Base-by-base conservation (phyloP, 805 yeast genomes). In the Monosporozyma unispora region DNA sequence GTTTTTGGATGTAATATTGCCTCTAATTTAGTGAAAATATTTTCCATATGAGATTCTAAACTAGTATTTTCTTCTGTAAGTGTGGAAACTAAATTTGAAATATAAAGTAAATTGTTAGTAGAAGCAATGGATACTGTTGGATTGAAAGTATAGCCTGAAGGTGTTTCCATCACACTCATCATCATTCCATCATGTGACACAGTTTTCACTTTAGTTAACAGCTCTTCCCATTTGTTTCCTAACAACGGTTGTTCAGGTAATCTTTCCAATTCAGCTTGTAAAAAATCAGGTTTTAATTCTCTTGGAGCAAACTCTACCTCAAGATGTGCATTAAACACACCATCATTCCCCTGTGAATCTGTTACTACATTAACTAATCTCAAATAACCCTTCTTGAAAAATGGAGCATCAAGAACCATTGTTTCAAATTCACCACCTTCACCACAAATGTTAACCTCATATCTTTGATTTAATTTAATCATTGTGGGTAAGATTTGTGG, bases 351-450 rank as follows among this genome's bases (percentile, higher is more conserved):
- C 52, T 75, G 81, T 18, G 72, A 63, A 1, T 78, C 67, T 1
- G 76, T 63, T 27, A 70, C 60, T 14, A 62, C 62, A 1, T 73
- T 68, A 1, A 57, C 63, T 16, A 84, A 66, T 8, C 66, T 69
- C 42, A 83, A 63, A 47, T 63, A 69, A 37, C 78, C 80, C 44
- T 76, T 70, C 29, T 68, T 69, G 69, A 91, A 93, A 52, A 87
- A 82, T 0, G 96, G 95, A 1, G 95, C 87, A 65, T 93, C 96
- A 27, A 93, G 71, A 2, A 91, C 98, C 56, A 91, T 70, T 0
- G 96, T 84, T 64, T 93, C 99, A 66, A 88, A 93, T 66, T 93
- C 99, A 1, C 99, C 99, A 31, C 99, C 99, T 71, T 93, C 99
- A 12, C 99, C 99, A 70, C 99, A 93, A 0, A 93, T 81, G 64